These are phyloP conservation scores for Biscogniauxia sp. DNA, from an alignment of 2,329 filamentous ascomycete species.

Conservation along the genomic window DNA sequence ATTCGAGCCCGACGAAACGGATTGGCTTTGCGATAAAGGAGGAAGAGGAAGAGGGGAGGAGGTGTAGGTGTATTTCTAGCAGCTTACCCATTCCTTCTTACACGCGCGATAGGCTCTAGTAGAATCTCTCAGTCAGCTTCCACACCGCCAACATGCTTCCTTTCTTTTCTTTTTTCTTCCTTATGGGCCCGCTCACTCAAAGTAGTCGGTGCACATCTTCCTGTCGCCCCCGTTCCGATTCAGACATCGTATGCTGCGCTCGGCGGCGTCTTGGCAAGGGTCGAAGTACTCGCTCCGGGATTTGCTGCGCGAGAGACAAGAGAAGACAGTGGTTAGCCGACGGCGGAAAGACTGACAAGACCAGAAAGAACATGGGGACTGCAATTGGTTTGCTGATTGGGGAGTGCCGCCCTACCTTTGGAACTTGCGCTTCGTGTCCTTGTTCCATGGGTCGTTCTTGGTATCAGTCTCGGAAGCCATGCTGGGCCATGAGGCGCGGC, in stretches of 20 bases:
- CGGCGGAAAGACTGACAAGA: background rate
- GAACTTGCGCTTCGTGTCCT: slow-evolving; percentile 62
- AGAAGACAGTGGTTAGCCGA: slow-evolving; percentile 12
- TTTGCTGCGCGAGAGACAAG: slow-evolving; percentile 58
- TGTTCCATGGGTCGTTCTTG: slow-evolving; percentile 48
- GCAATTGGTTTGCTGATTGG: background rate
- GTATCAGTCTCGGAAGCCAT: slow-evolving; percentile 27
- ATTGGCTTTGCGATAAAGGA: background rate
- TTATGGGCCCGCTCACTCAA: slow-evolving; percentile 65
- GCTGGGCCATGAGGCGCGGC: background rate
- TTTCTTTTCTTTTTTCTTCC: background rate
- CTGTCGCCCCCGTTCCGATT: slow-evolving; percentile 84
- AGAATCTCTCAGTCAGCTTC: slow-evolving; percentile 7
- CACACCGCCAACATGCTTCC: background rate
- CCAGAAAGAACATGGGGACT: no score
- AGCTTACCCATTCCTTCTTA: slow-evolving; percentile 85
- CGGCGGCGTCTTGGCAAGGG: slow-evolving; percentile 89
- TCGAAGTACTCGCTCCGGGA: slow-evolving; percentile 87
- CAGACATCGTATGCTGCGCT: slow-evolving; percentile 81
- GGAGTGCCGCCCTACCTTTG: slow-evolving; percentile 46
- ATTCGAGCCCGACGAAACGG: background rate
- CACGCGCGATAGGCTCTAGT: slow-evolving; percentile 86
- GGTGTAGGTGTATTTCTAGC: background rate
- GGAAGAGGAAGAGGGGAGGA: no score
- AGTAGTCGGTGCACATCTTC: slow-evolving; percentile 91